Evolutionary conservation across 352 stramenopile genomes (phyloP).

Genomic region (Globisporangium cederbergense): DNA sequence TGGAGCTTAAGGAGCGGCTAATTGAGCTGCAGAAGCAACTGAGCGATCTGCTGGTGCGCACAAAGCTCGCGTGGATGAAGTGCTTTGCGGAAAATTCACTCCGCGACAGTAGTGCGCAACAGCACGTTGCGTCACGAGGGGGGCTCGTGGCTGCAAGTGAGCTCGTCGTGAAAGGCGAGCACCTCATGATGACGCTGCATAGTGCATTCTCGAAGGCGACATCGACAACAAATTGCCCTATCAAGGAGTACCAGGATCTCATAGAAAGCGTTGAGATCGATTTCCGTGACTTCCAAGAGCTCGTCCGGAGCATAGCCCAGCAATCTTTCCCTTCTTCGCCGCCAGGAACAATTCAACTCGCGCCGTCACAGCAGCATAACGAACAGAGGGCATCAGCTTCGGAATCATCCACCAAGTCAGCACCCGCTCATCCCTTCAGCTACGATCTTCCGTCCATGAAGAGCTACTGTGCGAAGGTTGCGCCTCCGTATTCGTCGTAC

Average conservation of each 20-base stretch:
- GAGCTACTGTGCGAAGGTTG: conserved; percentile 52
- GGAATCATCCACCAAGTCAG: neutral
- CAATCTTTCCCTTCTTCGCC: conserved; percentile 4
- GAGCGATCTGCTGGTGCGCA: conserved; percentile 36
- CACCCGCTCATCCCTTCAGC: conserved; percentile 16
- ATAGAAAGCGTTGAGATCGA: conserved; percentile 39
- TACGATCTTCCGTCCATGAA: conserved; percentile 73
- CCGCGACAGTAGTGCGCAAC: neutral
- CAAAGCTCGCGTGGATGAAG: conserved; percentile 64
- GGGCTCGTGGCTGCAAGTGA: conserved; percentile 15
- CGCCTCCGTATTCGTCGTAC: conserved; percentile 63
- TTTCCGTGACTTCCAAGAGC: conserved; percentile 33
- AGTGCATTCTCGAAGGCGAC: conserved; percentile 37
- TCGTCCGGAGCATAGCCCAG: conserved; percentile 27
- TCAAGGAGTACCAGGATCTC: conserved; percentile 46
- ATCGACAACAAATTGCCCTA: conserved; percentile 22
- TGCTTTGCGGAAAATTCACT: conserved; percentile 28
- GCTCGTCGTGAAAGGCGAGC: conserved; percentile 44
- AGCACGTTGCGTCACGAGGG: neutral
- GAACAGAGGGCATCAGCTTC: neutral
- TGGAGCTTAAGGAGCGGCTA: conserved; percentile 47
- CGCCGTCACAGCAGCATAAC: neutral
- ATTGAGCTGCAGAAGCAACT: conserved; percentile 36
- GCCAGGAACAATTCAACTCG: conserved; percentile 6
- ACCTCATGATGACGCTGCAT: conserved; percentile 33